Evolutionary conservation across 306 rosid species (phyloP).

Genomic region (Vachellia pachyceras): DNA sequence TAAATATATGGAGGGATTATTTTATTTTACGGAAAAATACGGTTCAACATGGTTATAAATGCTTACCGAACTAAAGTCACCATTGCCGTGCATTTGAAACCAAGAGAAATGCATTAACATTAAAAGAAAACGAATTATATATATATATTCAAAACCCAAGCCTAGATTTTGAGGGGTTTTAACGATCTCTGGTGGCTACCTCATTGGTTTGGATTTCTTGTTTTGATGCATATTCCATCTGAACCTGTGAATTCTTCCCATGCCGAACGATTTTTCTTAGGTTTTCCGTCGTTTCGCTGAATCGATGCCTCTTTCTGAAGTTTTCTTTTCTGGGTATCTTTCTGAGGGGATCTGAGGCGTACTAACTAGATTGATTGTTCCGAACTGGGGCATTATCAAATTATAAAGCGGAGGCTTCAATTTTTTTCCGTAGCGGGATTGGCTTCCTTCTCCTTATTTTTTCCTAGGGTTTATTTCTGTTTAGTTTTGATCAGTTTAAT

Average conservation of each 20-base stretch:
- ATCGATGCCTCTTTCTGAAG: neutral
- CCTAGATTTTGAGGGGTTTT: neutral
- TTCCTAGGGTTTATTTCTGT: slow-evolving; percentile 42
- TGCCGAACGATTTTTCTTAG: slow-evolving; percentile 32
- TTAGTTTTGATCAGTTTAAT: slow-evolving; percentile 6
- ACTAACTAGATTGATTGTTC: neutral
- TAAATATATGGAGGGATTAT: too few relatives aligned
- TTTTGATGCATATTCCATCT: slow-evolving; percentile 32
- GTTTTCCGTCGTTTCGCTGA: slow-evolving; percentile 36
- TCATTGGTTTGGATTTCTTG: slow-evolving; percentile 23
- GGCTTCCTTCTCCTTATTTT: neutral
- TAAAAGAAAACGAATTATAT: too few relatives aligned
- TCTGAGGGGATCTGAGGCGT: slow-evolving; percentile 24
- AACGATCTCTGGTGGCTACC: neutral
- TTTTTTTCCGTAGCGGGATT: neutral
- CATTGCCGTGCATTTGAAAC: too few relatives aligned
- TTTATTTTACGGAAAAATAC: too few relatives aligned
- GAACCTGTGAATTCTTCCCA: slow-evolving; percentile 28
- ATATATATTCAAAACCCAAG: neutral
- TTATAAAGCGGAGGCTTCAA: slow-evolving; percentile 13
- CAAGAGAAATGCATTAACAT: too few relatives aligned
- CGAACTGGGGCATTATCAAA: slow-evolving; percentile 6
- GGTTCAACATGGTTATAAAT: too few relatives aligned
- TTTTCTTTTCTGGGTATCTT: slow-evolving; percentile 20
- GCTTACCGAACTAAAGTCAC: too few relatives aligned